Base-by-base conservation (phyloP, 2,329 filamentous ascomycete genomes). In the Botrytis tulipae region DNA sequence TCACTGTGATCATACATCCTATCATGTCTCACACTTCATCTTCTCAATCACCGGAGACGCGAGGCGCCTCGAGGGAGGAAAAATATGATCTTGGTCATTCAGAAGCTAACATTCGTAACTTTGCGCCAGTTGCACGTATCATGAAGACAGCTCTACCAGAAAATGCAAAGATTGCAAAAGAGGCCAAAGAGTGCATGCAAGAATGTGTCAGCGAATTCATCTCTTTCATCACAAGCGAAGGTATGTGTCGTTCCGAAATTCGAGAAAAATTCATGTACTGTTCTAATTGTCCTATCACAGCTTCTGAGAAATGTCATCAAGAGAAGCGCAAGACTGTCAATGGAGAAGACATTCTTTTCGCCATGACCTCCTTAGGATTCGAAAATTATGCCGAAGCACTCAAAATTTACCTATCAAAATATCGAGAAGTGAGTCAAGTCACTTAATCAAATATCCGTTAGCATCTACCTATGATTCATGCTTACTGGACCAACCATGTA, bases 121-220 rank as follows among this genome's bases (percentile, higher is more conserved):
- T 93, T 89, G 92, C 90, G 84, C 91, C 92, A 99, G 96, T 99
- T 81, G 96, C 96, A 78, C 92, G 96, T 73, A 98, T 99, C 83
- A 99, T 99, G 96, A 99, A 99, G 84, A 92, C 94, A 80, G 96
- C 96, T 10, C 87, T 99, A 67, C 96, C 96, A 70, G 96, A 99
- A 78, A 99, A 99, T 82, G 96, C 96, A 78, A 99, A 99, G 85
- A 99, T 99, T 75, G 95, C 95, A 74, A 99, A 99, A 82, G 96
- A 99, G 82, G 96, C 96, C 73, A 99, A 99, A 84, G 96, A 99
- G 83, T 99, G 96, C 85, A 98, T 99, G 96, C 96, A 99, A 84
- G 96, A 99, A 84, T 99, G 96, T 82, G 96, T 99, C 74, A 98
- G 95, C 90, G 96, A 99, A 85, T 99, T 99, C 84, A 99, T 99